A percentile compares a stretch with the other conserved stretches of the same genome.
phyloP scores from a whole-genome alignment of 2,329 filamentous ascomycete genomes.

The Daldinia sp. region DNA sequence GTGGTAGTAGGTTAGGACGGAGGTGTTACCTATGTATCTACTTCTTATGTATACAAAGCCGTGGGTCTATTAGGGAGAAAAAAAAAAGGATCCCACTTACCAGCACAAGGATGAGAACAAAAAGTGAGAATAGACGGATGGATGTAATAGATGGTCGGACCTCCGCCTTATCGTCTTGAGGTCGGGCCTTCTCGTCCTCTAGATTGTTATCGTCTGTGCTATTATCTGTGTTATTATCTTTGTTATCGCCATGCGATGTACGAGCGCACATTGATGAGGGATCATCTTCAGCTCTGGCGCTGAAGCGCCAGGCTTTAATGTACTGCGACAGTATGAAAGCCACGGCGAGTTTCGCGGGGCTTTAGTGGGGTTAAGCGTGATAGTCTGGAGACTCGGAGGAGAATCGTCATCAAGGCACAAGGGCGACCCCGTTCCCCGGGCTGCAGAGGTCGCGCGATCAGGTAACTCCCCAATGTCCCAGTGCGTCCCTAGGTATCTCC shows the following conservation, averaged over 20 bases:
- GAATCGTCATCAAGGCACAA: slow-evolving; percentile 38
- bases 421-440: slow-evolving; percentile 29
- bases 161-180: slow-evolving; percentile 32
- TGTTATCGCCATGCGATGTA: slow-evolving; percentile 33
- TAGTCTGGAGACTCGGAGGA: slow-evolving; percentile 40
- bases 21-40: background rate
- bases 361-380: slow-evolving; percentile 49
- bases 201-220: slow-evolving; percentile 20
- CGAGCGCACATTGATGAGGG: slow-evolving; percentile 27
- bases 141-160: slow-evolving; percentile 38
- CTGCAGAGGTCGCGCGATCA: slow-evolving; percentile 24
- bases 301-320: slow-evolving; percentile 49
- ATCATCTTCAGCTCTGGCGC: slow-evolving; percentile 49
- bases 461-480: slow-evolving; percentile 18
- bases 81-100: slow-evolving; percentile 45
- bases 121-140: slow-evolving; percentile 45
- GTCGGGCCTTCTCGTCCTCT: slow-evolving; percentile 33
- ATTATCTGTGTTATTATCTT: slow-evolving; percentile 8
- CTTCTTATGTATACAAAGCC: slow-evolving; percentile 31
- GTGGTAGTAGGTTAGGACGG: background rate
- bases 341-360: slow-evolving; percentile 53
- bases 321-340: slow-evolving; percentile 42
- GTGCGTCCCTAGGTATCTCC: background rate
- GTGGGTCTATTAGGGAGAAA: slow-evolving; percentile 35
- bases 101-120: slow-evolving; percentile 46